Evolutionary conservation across 1,284 basidiomycete genomes (phyloP), one percentile per base, ranked within the genome.

Genomic region (Exobasidium cylindrosporum): DNA sequence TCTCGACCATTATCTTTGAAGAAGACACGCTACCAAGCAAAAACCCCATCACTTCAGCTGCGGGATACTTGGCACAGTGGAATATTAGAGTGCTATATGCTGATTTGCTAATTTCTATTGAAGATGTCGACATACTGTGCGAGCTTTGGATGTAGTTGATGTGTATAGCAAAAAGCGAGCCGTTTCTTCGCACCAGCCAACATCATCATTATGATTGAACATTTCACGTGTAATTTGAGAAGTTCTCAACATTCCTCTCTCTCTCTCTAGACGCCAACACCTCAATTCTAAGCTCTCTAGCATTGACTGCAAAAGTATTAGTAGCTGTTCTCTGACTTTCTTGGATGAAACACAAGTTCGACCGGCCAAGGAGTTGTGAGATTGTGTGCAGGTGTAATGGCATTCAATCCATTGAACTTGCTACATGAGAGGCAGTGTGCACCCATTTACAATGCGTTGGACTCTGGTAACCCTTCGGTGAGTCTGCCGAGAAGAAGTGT

Each of bases 391-490:
- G 35, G 10, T 17, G 35, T 17, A 13, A 57, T 61, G 21, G 64
- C 61, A 0, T 72, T 63, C 60, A 72, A 66, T 31, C 69, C 69
- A 3, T 21, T 70, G 10, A 63, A 63, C 17, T 49, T 73, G 56
- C 62, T 73, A 32, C 64, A 64, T 3, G 70, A 74, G 60, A 66
- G 70, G 13, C 64, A 67, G 6, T 74, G 72, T 46, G 68, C 62
- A 4, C 62, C 67, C 40, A 65, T 74, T 28, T 72, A 70, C 69
- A 65, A 63, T 31, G 69, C 66, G 31, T 63, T 74, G 53, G 72
- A 74, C 50, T 63, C 68, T 1, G 67, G 70, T 54, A 74, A 72
- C 62, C 52, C 52, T 57, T 60, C 57, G 23, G 32, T 3, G 46
- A 40, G 35, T 10, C n/a, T n/a, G n/a, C n/a, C n/a, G n/a, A n/a